A percentile compares a stretch with the other conserved stretches of the same genome.
These are phyloP conservation scores for Orychophragmus violaceus DNA, from an alignment of 345 rosid species.

Conservation along the genomic window DNA sequence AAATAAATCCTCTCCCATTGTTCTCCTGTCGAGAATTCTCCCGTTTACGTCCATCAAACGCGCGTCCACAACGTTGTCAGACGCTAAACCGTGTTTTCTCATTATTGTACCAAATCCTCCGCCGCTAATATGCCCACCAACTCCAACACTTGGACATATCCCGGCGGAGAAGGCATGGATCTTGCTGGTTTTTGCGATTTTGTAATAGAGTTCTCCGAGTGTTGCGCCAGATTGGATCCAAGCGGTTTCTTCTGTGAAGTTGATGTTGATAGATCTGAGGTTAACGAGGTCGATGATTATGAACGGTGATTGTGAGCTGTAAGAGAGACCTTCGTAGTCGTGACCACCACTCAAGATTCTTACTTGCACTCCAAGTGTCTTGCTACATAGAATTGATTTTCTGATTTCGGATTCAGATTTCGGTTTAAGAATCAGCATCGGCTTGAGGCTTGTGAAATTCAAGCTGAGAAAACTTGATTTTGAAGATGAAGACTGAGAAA, in stretches of 20 bases:
- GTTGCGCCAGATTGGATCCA: no score
- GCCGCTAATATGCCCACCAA: no score
- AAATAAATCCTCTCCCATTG: no score
- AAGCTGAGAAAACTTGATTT: no score
- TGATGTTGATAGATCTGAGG: constrained; percentile 34
- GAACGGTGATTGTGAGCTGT: constrained; percentile 39
- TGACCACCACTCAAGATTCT: constrained; percentile 65
- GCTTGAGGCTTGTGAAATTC: constrained; percentile 34
- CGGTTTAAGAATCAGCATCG: constrained; percentile 37
- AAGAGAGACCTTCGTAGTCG: constrained; percentile 64
- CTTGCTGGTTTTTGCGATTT: constrained; percentile 38
- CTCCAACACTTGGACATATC: no score
- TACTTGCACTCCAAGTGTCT: constrained; percentile 32
- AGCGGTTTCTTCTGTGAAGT: constrained; percentile 33
- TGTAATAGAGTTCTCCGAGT: no score
- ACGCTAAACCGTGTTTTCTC: no score
- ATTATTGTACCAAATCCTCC: no score
- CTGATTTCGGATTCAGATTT: constrained; percentile 36
- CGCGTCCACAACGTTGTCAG: no score
- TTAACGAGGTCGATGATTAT: constrained; percentile 42
- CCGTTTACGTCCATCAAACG: no score
- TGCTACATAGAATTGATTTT: constrained; percentile 39
- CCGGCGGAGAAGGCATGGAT: constrained; percentile 52
- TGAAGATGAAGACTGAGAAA: constrained; percentile 7
- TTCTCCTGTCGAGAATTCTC: no score